Conservation (phyloP, 768 basidiomycete genomes). For the Mycena olivaceomarginata region DNA sequence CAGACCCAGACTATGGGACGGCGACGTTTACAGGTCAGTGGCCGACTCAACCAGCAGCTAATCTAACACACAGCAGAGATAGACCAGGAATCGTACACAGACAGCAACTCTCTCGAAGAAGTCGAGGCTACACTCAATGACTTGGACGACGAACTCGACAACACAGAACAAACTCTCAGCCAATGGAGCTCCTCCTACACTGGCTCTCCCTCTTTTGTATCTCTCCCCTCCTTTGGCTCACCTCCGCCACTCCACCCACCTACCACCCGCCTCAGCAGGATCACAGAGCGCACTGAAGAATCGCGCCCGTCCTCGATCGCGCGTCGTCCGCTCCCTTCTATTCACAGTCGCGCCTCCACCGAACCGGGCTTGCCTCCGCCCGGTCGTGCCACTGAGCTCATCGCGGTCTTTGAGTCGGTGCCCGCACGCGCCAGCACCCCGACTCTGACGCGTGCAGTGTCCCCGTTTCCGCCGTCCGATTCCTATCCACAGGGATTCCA, state of each 20-base stretch:
- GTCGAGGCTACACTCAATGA: constrained; percentile 82
- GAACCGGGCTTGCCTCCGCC: constrained; percentile 75
- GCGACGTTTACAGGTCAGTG: constrained; percentile 59
- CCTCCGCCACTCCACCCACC: constrained; percentile 59
- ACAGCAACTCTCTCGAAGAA: constrained; percentile 80
- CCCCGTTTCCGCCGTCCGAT: constrained; percentile 45
- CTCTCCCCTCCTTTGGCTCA: constrained; percentile 61
- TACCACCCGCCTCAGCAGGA: constrained; percentile 77
- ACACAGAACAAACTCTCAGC: constrained; percentile 78
- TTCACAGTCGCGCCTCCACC: constrained; percentile 76
- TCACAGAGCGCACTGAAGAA: constrained; percentile 87
- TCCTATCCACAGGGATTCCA: constrained; percentile 60
- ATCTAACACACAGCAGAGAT: constrained; percentile 10
- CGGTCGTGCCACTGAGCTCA: constrained; percentile 80
- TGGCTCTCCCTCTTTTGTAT: constrained; percentile 68
- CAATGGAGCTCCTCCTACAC: constrained; percentile 77
- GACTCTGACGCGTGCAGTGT: constrained; percentile 73
- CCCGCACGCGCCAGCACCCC: constrained; percentile 57
- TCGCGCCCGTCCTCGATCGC: constrained; percentile 74
- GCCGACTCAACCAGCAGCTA: too few species aligned
- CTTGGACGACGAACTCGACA: constrained; percentile 81
- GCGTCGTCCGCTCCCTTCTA: constrained; percentile 49
- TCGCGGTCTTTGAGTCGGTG: constrained; percentile 83
- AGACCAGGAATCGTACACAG: constrained; percentile 63
- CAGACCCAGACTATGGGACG: constrained; percentile 65